Base-by-base conservation (phyloP, 805 yeast genomes). In the Wickerhamomyces silvicola region DNA sequence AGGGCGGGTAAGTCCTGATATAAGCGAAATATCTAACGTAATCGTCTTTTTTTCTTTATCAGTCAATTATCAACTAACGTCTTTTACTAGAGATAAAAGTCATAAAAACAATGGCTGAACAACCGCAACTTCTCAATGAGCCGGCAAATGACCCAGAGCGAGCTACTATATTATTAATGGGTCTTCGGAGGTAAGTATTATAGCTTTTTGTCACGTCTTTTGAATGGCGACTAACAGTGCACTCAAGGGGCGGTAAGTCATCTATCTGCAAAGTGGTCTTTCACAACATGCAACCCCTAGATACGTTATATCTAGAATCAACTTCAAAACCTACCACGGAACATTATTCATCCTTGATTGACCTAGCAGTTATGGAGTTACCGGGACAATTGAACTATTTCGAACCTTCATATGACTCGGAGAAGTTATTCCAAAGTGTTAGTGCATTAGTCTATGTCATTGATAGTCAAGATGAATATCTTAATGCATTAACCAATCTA, bases 191-290 rank as follows among this genome's bases (percentile, higher is more conserved):
- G 72, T 67, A 44, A 32, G 70, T 54, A 12, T 14, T 15, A 6
- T 24, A 11, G 8, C 6, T 20, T 7, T 23, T 28, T 31, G 12
- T 11, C 22, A 8, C 16, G 7, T 3, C 12, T 5, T 19, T 18
- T 21, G 16, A 18, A n/a, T 18, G 14, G 6, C 6, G 17, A 31
- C 33, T 34, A 30, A 30, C 39, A 24, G 7, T 16, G 16, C 12
- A 9, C 13, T 11, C 10, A 28, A 39, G 51, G 54, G 83, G 90
- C 14, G 98, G 98, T 10, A 92, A 92, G 59, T 85, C 96, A 7
- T 87, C 97, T 4, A 92, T 92, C 20, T 80, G 96, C 50, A 87
- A 90, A 52, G 97, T 92, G 10, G 94, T 92, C 2, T 92, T 92
- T 59, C 95, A 90, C 56, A 83, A 85, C 52, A 86, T 92, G 94